Evolutionary conservation across 202 grass and related monocot genomes (phyloP).

Genomic region (Sporobolus alterniflorus): DNA sequence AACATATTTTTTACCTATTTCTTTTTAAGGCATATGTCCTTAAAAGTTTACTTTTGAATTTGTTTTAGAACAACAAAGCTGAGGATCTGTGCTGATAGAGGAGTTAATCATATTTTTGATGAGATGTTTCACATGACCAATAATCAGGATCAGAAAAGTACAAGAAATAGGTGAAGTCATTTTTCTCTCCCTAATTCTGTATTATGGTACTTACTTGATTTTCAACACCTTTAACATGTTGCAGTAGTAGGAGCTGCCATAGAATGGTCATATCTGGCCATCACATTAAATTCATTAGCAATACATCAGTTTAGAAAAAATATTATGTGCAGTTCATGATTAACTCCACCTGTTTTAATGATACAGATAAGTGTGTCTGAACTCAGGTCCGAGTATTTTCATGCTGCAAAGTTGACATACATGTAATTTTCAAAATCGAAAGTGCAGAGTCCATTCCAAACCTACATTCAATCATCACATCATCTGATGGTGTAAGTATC

Average conservation of each 20-base stretch:
- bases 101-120: conserved; percentile 78
- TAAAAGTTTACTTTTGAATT: conserved; percentile 40
- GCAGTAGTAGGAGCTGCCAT: neutral
- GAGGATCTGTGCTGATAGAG: conserved; percentile 80
- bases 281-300: neutral
- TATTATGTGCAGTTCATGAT: too few relatives aligned
- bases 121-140: conserved; percentile 67
- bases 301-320: too few relatives aligned
- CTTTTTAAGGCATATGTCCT: neutral
- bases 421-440: conserved; percentile 96
- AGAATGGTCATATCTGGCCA: neutral
- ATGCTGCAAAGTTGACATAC: conserved; percentile 88
- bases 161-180: conserved; percentile 44
- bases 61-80: conserved; percentile 76
- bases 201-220: neutral
- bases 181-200: conserved; percentile 12
- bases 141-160: conserved; percentile 47
- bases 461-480: conserved; percentile 93
- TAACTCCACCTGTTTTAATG: too few relatives aligned
- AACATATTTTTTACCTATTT: neutral
- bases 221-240: conserved; percentile 16
- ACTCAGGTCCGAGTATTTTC: too few relatives aligned
- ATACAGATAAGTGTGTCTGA: too few relatives aligned
- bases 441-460: conserved; percentile 98
- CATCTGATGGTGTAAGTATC: conserved; percentile 88